Percentiles rank a stretch among this genome's conserved stretches.
These are phyloP conservation scores for Citrus sinensis DNA, from an alignment of 345 rosid species.

Conservation along the genomic window DVS_A1.0 CM039164.1:15692001-15692500, in stretches of 20 bases:
- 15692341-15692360: neutral
- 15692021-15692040: too few relatives aligned
- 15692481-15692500: constrained; percentile 33
- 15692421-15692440: neutral
- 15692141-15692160: neutral
- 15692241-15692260: too few relatives aligned
- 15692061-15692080: too few relatives aligned
- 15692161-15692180: neutral
- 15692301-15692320: neutral
- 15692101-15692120: too few relatives aligned
- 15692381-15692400: neutral
- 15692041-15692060: too few relatives aligned
- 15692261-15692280: too few relatives aligned
- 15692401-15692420: neutral
- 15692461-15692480: neutral
- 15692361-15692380: neutral
- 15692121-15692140: neutral
- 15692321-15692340: neutral
- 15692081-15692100: too few relatives aligned
- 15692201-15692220: too few relatives aligned
- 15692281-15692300: too few relatives aligned
- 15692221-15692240: too few relatives aligned
- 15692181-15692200: neutral
- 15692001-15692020: too few relatives aligned
- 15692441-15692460: neutral